A percentile compares a stretch with the other conserved stretches of the same genome.
These are phyloP conservation scores for Marasmius oreades DNA, from an alignment of 1,284 basidiomycete species.

Conservation along the genomic window DNA sequence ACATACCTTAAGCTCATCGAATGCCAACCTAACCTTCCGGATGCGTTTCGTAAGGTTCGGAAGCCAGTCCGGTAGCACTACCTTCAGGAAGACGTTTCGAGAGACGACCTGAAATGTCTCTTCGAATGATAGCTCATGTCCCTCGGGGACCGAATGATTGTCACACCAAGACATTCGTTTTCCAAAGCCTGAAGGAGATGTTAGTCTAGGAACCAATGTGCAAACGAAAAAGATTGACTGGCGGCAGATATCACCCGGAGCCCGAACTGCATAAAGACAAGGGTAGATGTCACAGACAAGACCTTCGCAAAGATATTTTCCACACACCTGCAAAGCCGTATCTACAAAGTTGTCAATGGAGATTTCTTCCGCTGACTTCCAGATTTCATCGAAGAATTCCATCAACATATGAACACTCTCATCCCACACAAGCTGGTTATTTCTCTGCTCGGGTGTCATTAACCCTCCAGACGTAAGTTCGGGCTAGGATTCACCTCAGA, in stretches of 20 bases:
- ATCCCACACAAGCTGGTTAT: conserved; percentile 57
- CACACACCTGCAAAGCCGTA: conserved; percentile 38
- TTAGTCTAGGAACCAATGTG: not conserved
- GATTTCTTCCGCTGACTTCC: conserved; percentile 28
- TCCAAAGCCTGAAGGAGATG: conserved; percentile 16
- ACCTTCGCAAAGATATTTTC: not conserved
- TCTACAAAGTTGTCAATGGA: conserved; percentile 38
- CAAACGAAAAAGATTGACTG: not conserved
- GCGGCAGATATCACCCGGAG: conserved; percentile 3
- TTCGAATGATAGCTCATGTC: conserved; percentile 54
- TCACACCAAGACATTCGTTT: conserved; percentile 46
- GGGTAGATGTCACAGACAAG: not conserved
- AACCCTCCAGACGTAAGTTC: too few species aligned
- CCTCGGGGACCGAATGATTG: conserved; percentile 33
- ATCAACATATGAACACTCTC: conserved; percentile 41
- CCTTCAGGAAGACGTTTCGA: conserved; percentile 36
- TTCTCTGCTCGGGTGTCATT: conserved; percentile 28
- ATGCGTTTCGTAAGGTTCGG: conserved; percentile 36
- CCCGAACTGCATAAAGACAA: not conserved
- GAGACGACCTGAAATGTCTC: conserved; percentile 48
- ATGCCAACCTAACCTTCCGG: conserved; percentile 35
- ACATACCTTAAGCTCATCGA: conserved; percentile 31
- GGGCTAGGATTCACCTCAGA: conserved; percentile 27
- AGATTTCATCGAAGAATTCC: conserved; percentile 36
- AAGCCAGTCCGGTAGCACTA: conserved; percentile 43